Percentiles rank a stretch among this genome's conserved stretches.
Conservation (phyloP, 768 basidiomycete species). For the Kwoniella sp. region DNA sequence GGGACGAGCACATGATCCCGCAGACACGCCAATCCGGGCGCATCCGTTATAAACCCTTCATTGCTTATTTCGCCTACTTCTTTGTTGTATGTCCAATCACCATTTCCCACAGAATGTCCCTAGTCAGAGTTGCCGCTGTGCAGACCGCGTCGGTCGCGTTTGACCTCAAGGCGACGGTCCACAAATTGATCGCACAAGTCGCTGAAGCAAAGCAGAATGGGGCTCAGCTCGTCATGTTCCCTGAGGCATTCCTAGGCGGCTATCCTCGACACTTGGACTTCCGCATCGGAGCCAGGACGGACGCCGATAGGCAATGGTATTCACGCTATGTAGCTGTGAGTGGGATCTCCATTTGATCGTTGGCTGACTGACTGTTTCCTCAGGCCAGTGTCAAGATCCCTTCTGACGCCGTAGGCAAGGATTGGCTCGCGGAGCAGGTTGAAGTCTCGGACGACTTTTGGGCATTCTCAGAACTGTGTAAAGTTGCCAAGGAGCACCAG, state of each 20-base stretch:
- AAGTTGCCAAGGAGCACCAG: conserved; percentile 15
- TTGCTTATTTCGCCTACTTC: background rate
- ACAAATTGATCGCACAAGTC: conserved; percentile 21
- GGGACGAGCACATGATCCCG: no score
- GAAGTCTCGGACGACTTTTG: conserved; percentile 17
- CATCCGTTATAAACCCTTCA: no score
- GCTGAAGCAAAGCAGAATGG: conserved; percentile 17
- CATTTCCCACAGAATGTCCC: background rate
- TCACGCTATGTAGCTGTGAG: conserved; percentile 31
- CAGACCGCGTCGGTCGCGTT: conserved; percentile 29
- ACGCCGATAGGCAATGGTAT: conserved; percentile 37
- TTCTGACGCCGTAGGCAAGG: conserved; percentile 4
- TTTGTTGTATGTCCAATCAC: background rate
- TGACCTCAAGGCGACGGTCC: conserved; percentile 24
- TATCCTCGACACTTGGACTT: conserved; percentile 34
- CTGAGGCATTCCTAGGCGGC: conserved; percentile 35
- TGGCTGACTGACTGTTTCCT: background rate
- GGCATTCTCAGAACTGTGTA: conserved; percentile 21
- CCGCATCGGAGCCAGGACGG: conserved; percentile 29
- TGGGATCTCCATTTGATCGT: no score
- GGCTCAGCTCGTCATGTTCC: conserved; percentile 31
- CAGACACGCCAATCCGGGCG: no score
- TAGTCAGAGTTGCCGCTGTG: conserved; percentile 27
- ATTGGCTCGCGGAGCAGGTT: conserved; percentile 8
- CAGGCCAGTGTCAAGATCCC: conserved; percentile 20